These are phyloP conservation scores for Yamadazyma trypodendri DNA, from an alignment of 1,139 yeast species.

Conservation along the genomic window DNA sequence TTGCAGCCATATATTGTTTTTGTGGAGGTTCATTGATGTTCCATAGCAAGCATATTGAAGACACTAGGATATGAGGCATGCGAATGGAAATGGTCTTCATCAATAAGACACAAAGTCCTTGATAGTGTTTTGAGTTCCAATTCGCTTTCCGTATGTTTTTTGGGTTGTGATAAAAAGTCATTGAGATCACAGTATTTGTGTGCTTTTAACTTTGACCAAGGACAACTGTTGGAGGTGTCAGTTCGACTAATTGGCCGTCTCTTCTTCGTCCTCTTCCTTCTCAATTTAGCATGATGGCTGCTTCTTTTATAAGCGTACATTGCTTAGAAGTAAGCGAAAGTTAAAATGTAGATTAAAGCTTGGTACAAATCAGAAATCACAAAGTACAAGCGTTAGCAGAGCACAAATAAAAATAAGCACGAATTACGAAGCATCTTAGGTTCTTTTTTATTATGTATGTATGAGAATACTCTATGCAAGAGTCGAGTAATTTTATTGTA, in stretches of 20 bases:
- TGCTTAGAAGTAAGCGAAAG: too few species aligned
- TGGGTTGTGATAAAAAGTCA: not conserved
- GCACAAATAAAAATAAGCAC: too few species aligned
- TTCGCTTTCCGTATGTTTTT: not conserved
- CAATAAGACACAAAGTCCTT: too few species aligned
- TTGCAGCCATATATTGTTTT: not conserved
- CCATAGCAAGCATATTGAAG: not conserved
- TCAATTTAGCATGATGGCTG: constrained; percentile 1
- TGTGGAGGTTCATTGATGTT: not conserved
- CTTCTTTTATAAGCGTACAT: constrained; percentile 6
- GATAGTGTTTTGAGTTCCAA: not conserved
- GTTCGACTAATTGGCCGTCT: not conserved
- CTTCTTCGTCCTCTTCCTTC: not conserved
- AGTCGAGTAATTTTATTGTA: constrained; percentile 1
- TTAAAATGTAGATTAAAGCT: too few species aligned
- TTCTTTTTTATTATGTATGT: not conserved
- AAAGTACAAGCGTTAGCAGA: too few species aligned
- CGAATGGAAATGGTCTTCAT: too few species aligned
- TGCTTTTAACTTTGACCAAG: not conserved
- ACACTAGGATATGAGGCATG: too few species aligned
- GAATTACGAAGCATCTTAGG: not conserved
- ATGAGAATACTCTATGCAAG: constrained; percentile 7
- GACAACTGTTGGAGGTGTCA: not conserved
- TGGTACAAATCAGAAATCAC: too few species aligned
- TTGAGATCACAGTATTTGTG: not conserved